A percentile compares a stretch with the other conserved stretches of the same genome.
Conservation (phyloP, 805 yeast species). For the Teunomyces gatunensis region DNA sequence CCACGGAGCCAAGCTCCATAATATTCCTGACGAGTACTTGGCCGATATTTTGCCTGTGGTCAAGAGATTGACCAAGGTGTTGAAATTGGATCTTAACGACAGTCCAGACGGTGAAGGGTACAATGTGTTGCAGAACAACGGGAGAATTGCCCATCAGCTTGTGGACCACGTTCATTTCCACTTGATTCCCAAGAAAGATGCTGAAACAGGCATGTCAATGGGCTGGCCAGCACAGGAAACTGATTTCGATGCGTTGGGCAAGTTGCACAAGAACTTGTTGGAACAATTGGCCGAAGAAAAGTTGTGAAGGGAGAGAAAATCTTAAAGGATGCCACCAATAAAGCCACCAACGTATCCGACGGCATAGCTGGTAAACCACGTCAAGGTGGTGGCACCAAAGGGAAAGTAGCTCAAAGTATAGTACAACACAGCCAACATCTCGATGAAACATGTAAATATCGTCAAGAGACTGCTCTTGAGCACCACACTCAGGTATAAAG, state of each 20-base stretch:
- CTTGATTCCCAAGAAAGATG: slow-evolving; percentile 83
- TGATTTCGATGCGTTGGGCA: slow-evolving; percentile 68
- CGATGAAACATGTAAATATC: slow-evolving; percentile 68
- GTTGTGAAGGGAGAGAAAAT: slow-evolving; percentile 8
- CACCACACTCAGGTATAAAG: slow-evolving; percentile 71
- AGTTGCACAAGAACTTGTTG: slow-evolving; percentile 58
- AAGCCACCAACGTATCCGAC: slow-evolving; percentile 46
- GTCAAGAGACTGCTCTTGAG: slow-evolving; percentile 74
- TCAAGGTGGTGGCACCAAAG: slow-evolving; percentile 78
- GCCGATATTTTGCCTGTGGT: slow-evolving; percentile 85
- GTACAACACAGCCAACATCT: slow-evolving; percentile 83
- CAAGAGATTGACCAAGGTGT: slow-evolving; percentile 75
- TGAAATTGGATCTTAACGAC: slow-evolving; percentile 62
- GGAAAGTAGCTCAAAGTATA: slow-evolving; percentile 94
- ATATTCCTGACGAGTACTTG: slow-evolving; percentile 87
- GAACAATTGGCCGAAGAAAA: slow-evolving; percentile 18
- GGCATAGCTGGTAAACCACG: slow-evolving; percentile 46
- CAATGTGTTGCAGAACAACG: slow-evolving; percentile 90
- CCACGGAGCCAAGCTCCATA: slow-evolving; percentile 91
- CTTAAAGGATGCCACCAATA: slow-evolving; percentile 39
- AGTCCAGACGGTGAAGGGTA: slow-evolving; percentile 70
- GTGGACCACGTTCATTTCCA: slow-evolving; percentile 98
- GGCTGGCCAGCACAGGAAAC: slow-evolving; percentile 94
- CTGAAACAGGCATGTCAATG: slow-evolving; percentile 71
- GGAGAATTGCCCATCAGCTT: slow-evolving; percentile 90